Evolutionary conservation across 768 basidiomycete species (phyloP), one percentile per base, ranked within the genome.

Genomic region (Mycena albidolilacea): DNA sequence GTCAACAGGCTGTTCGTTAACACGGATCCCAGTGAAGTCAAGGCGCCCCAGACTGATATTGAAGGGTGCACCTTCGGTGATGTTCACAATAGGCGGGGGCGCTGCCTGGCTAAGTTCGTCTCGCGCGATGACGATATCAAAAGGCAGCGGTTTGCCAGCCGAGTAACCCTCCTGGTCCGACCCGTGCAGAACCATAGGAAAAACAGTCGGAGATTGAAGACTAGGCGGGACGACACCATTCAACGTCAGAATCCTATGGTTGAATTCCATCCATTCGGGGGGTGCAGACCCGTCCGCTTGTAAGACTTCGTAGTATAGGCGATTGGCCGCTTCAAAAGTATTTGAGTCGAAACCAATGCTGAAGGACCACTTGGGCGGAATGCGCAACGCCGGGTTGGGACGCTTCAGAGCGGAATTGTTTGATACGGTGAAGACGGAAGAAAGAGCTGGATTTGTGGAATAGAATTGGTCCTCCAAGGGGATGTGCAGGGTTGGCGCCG

Each of bases 351-450:
- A 90, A 15, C 97, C 97, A 70, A 98, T 88, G 77, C 95, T 95
- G 83, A 97, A 98, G 0, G 94, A 95, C 96, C 96, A 97, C 57
- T 84, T 81, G 8, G 89, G 89, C 1, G 95, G 96, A 11, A 97
- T 89, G 63, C 96, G 86, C 67, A 98, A 79, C 61, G 87, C 84
- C 67, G 92, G 91, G 61, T 82, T 84, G 58, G 81, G 77, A 17
- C 84, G 85, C 38, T 79, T 77, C 39, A 95, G 82, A 15, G 91
- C 89, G 23, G 93, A 93, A 55, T 85, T 84, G 3, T 86, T 81
- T n/a, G 89, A 84, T 50, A 95, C 82, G 68, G 90, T 81, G 77
- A 90, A 95, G 44, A 95, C 93, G 7, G 95, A 96, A 5, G 94
- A 93, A 64, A 97, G 83, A 48, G 90, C 90, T 41, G 85, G 86